These are phyloP conservation scores for Hypoxylon sp. DNA, from an alignment of 2,329 filamentous ascomycete genomes.

Conservation along the genomic window DNA sequence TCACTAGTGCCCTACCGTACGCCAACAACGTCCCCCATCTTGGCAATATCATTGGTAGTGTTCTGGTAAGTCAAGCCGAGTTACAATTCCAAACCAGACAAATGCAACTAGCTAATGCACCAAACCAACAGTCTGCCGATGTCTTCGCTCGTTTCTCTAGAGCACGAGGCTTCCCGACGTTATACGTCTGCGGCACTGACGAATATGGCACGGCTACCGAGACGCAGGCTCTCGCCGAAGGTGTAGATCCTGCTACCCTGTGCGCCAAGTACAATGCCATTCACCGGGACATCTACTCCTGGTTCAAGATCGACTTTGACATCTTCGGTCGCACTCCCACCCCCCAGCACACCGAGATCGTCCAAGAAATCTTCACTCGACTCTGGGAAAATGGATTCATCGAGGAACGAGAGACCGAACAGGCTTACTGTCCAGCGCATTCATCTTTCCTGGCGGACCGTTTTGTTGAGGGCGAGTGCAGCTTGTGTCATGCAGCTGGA, in stretches of 20 bases:
- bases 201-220: conserved; percentile 97
- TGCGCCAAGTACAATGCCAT: conserved; percentile 94
- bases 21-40: conserved; percentile 84
- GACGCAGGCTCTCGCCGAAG: conserved; percentile 93
- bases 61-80: conserved; percentile 68
- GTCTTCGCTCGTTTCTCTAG: conserved; percentile 88
- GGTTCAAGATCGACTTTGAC: conserved; percentile 96
- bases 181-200: conserved; percentile 91
- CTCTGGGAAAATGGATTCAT: conserved; percentile 91
- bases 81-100: not conserved
- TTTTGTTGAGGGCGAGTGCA: conserved; percentile 85
- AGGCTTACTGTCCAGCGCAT: conserved; percentile 90
- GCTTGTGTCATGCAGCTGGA: conserved; percentile 79
- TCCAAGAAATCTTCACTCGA: conserved; percentile 89
- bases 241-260: conserved; percentile 83
- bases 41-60: conserved; percentile 89
- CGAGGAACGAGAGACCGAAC: conserved; percentile 87
- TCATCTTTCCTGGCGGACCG: conserved; percentile 86
- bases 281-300: conserved; percentile 92
- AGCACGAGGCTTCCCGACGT: conserved; percentile 81
- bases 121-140: conserved; percentile 71
- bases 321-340: conserved; percentile 96
- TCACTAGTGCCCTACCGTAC: conserved; percentile 93
- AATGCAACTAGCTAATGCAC: conserved; percentile 7
- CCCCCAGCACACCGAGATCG: conserved; percentile 88